phyloP scores from a whole-genome alignment of 129 eudicot genomes.

The Lonicera japonica region DNA sequence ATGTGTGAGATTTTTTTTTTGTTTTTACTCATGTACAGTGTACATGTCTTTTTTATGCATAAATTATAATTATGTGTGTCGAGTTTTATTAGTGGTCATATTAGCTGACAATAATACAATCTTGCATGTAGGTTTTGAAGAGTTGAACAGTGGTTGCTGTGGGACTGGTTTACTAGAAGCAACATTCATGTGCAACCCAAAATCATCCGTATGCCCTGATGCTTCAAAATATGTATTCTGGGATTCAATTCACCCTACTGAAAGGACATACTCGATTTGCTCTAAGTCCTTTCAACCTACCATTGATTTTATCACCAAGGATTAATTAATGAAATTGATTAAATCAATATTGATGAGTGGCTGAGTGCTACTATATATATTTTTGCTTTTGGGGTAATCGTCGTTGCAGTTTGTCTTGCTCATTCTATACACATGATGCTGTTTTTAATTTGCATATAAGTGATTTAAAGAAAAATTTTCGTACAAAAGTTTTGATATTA shows the following conservation, averaged over 20 bases:
- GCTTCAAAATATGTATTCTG: slow-evolving; percentile 55
- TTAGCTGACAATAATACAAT: too few species aligned
- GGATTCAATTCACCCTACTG: slow-evolving; percentile 54
- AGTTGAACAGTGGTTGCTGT: slow-evolving; percentile 54
- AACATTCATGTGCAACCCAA: slow-evolving; percentile 39
- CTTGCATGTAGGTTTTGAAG: slow-evolving; percentile 35
- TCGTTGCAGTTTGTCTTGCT: neutral
- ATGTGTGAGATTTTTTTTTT: too few species aligned
- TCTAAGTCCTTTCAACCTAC: slow-evolving; percentile 20
- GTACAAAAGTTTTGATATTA: too few species aligned
- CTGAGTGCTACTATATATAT: too few species aligned
- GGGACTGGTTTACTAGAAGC: slow-evolving; percentile 50
- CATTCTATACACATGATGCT: neutral
- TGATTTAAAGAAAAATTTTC: too few species aligned
- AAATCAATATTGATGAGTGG: too few species aligned
- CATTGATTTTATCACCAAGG: slow-evolving; percentile 33
- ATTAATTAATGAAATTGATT: neutral
- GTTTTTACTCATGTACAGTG: too few species aligned
- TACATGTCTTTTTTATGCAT: too few species aligned
- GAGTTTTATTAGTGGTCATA: too few species aligned
- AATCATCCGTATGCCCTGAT: slow-evolving; percentile 31
- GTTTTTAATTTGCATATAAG: too few species aligned
- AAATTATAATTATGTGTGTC: too few species aligned
- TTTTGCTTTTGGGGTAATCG: neutral
- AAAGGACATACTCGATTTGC: slow-evolving; percentile 28